A percentile compares a stretch with the other conserved stretches of the same genome.
phyloP scores from a whole-genome alignment of 2,329 filamentous ascomycete genomes.

The Pseudopyrenochaeta lycopersici region DNA sequence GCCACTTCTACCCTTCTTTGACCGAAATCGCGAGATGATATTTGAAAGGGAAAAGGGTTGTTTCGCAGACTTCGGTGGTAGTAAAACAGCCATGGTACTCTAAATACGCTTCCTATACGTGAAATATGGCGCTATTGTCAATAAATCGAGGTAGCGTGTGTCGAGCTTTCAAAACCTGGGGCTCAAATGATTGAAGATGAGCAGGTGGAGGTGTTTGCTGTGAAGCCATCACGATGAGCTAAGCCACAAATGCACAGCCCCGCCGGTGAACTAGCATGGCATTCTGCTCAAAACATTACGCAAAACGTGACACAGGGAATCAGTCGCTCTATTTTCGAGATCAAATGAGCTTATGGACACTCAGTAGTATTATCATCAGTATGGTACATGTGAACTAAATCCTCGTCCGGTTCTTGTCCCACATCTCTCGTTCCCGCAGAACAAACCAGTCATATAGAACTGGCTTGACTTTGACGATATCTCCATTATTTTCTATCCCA shows the following conservation, averaged over 20 bases:
- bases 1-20: slow-evolving; percentile 16
- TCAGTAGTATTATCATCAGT: neutral
- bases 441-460: slow-evolving; percentile 83
- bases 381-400: slow-evolving; percentile 2
- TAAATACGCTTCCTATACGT: neutral
- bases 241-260: slow-evolving; percentile 36
- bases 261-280: slow-evolving; percentile 12
- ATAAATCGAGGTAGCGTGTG: neutral
- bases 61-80: slow-evolving; percentile 19
- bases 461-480: slow-evolving; percentile 57
- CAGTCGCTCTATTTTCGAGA: neutral
- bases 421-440: slow-evolving; percentile 46
- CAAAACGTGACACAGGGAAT: neutral
- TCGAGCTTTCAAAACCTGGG: neutral
- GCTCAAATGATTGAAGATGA: neutral
- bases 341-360: too few species aligned
- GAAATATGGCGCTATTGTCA: neutral
- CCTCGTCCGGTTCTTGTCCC: slow-evolving; percentile 37
- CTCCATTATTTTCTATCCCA: slow-evolving; percentile 30
- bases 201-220: neutral
- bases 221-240: slow-evolving; percentile 15
- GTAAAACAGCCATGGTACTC: slow-evolving; percentile 28
- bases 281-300: neutral
- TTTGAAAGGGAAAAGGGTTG: slow-evolving; percentile 38
- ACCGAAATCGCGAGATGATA: slow-evolving; percentile 38